Evolutionary conservation across 1,284 basidiomycete species (phyloP), one percentile per base, ranked within the genome.

Genomic region (Xerocomus minutiporus): DNA sequence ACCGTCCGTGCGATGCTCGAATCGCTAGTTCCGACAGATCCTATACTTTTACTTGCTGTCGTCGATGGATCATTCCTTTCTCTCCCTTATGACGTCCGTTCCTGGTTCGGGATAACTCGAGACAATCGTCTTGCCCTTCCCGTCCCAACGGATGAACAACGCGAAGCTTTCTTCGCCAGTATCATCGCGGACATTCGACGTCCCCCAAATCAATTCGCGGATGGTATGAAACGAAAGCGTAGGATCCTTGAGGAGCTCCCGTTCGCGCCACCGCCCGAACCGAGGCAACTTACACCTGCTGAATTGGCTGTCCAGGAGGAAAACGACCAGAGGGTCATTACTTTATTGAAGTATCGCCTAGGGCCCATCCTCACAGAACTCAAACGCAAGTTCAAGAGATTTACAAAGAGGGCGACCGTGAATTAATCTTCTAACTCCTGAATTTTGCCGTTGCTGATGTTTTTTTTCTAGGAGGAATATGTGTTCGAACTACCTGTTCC

Each of bases 1-100:
- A 97, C 94, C 0, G 83, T 97, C 40, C 86, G 86, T 42, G 84
- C 95, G 0, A 87, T 99, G 78, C 83, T 99, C 7, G 93, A 97
- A 61, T 87, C 91, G 4, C 80, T 99, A 2, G 77, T 89, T 0
- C 88, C 95, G 0, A 91, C 91, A 0, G 97, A 99, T 65, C 94
- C 95, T 0, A 83, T 99, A 12, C 81, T 99, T 31, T 76, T 99
- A 1, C 80, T 99, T 5, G 95, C 90, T 12, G 79, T 98, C 23
- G 85, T 91, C 6, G 94, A 99, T 57, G 91, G 88, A 0, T 71
- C 80, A 0, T 82, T 91, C 58, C 64, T 73, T 2, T 77, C 84
- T 3, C 74, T 99, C 0, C 92, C 94, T 0, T 69, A 73, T 0
- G 97, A 99, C 60, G 91, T 99, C 15, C 82, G 84, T 38, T 75